Evolutionary conservation across 2,329 filamentous ascomycete genomes (phyloP).

Genomic region (Aspergillus quadricinctus): DNA sequence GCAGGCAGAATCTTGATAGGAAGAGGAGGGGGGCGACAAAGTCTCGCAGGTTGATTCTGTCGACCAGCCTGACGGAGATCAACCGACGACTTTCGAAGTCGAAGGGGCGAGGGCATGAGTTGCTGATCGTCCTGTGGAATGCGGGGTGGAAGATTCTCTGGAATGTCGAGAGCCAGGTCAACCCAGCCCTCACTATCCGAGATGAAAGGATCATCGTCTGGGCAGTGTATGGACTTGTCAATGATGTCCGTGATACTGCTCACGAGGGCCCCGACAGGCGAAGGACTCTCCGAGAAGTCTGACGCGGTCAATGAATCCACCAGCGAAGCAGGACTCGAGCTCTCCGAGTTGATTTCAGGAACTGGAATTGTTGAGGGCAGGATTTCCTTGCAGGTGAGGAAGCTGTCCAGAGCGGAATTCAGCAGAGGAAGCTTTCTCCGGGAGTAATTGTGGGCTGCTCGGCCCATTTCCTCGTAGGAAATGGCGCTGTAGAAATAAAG

Average conservation of each 20-base stretch:
- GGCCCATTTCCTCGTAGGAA: slow-evolving; percentile 45
- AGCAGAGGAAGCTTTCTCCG: slow-evolving; percentile 41
- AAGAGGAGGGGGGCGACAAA: slow-evolving; percentile 15
- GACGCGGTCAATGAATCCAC: slow-evolving; percentile 7
- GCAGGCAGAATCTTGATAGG: slow-evolving; percentile 18
- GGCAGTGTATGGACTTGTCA: slow-evolving; percentile 17
- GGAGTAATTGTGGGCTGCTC: slow-evolving; percentile 45
- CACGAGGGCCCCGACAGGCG: slow-evolving; percentile 15
- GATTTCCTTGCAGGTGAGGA: slow-evolving; percentile 28
- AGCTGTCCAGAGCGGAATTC: slow-evolving; percentile 37
- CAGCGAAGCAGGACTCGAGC: slow-evolving; percentile 1
- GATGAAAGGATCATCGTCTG: slow-evolving; percentile 24
- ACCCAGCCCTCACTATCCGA: slow-evolving; percentile 8
- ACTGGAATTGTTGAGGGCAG: slow-evolving; percentile 18
- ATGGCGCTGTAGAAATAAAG: slow-evolving; percentile 46
- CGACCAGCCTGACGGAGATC: background rate
- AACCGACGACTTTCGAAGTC: slow-evolving; percentile 18
- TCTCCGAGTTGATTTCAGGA: background rate
- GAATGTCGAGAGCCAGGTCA: background rate
- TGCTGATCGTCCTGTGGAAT: slow-evolving; percentile 4
- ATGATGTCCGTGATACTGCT: slow-evolving; percentile 24
- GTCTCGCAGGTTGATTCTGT: background rate
- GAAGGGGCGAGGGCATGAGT: slow-evolving; percentile 25
- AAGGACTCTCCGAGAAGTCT: slow-evolving; percentile 7
- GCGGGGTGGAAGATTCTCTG: slow-evolving; percentile 5